Conservation (phyloP, 2,329 filamentous ascomycete species). For the Talaromyces albobiverticillius region DNA sequence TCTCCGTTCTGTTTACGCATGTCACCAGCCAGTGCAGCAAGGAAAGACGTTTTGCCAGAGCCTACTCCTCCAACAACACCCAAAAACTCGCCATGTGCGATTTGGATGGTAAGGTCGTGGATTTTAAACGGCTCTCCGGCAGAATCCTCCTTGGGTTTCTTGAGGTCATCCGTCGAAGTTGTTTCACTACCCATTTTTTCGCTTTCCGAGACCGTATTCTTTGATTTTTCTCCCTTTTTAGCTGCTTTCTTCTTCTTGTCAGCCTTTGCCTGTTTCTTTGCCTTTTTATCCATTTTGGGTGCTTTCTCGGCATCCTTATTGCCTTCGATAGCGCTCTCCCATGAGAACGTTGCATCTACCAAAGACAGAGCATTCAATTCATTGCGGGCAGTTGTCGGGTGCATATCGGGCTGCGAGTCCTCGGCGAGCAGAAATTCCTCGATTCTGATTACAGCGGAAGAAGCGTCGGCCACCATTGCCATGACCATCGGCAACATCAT, state of each 20-base stretch:
- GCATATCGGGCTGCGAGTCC: conserved; percentile 70
- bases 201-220: neutral
- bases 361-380: conserved; percentile 62
- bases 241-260: conserved; percentile 6
- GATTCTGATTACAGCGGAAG: conserved; percentile 75
- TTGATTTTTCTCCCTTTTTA: conserved; percentile 1
- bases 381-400: conserved; percentile 45
- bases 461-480: conserved; percentile 81
- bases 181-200: conserved; percentile 17
- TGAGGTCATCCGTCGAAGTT: conserved; percentile 22
- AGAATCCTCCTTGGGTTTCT: conserved; percentile 1
- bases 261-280: conserved; percentile 7
- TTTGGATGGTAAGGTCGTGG: conserved; percentile 26
- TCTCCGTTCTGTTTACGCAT: conserved; percentile 41
- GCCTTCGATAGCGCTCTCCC: conserved; percentile 56
- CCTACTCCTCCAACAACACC: conserved; percentile 44
- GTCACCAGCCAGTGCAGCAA: conserved; percentile 72
- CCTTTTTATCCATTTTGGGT: conserved; percentile 10
- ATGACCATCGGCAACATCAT: conserved; percentile 84
- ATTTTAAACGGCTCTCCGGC: conserved; percentile 32
- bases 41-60: conserved; percentile 70
- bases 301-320: neutral
- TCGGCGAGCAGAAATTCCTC: conserved; percentile 81
- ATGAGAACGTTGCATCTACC: conserved; percentile 72
- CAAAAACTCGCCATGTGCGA: conserved; percentile 27